Evolutionary conservation across 441 rosid genomes (phyloP), one percentile per base, ranked within the genome.

Genomic region (Sinapis alba): DNA sequence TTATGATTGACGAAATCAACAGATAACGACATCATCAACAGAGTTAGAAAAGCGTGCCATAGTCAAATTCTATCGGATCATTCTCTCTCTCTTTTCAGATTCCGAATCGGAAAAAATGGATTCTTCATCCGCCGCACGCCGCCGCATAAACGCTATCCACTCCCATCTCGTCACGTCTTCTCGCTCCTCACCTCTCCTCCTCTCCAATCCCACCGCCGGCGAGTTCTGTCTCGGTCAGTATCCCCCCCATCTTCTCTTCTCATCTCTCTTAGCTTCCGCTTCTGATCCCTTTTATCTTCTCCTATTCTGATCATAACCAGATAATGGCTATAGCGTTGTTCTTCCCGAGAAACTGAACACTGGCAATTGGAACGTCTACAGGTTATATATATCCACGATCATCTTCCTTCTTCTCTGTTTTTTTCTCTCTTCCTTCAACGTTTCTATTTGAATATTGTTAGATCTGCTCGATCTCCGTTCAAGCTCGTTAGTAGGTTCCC

Each of bases 311-410:
- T 73, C 9, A 11, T 10, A 18, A 85, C 70, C 90, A 96, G 99
- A 88, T 73, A 91, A 87, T 79, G 96, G 97, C 0, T 96, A 85
- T 60, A 94, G 99, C 78, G 92, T 89, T 77, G 96, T 86, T 73
- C 98, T 96, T 71, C 99, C 99, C 0, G 99, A 96, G 88, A 92
- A 88, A 81, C 79, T 96, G 88, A 89, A 86, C 45, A 84, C 91
- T 1, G 99, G 98, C 47, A 87, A 88, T 76, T 96, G 98, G 99
- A 89, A 90, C 73, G 99, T 96, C 3, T 96, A 89, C 88, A 88
- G 98, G 99, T 94, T 12, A 62, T 43, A 15, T 69, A 60, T 41
- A 47, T 69, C 36, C 7, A 59, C 62, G 5, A 50, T 64, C 62
- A 18, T 15, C 68, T 10, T 69, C 36, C 43, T 26, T 65, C 43